Percentiles rank a stretch among this genome's conserved stretches.
These are phyloP conservation scores for Schwanniomyces polymorphus DNA, from an alignment of 805 yeast species.

Conservation along the genomic window DNA sequence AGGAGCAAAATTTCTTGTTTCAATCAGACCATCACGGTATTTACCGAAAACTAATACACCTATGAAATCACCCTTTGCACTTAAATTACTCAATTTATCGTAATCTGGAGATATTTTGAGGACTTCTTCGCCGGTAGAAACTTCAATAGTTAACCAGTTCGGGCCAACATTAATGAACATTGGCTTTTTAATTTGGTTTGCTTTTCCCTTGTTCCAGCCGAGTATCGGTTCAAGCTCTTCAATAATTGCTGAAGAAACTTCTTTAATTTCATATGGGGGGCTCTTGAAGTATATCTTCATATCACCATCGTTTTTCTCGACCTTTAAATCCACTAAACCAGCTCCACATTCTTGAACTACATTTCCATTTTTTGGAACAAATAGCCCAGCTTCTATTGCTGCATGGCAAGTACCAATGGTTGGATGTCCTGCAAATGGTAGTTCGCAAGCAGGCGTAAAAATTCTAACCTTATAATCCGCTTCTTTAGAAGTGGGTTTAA, in stretches of 20 bases:
- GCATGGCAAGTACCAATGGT: slow-evolving; percentile 55
- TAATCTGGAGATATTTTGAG: slow-evolving; percentile 31
- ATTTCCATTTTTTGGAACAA: slow-evolving; percentile 22
- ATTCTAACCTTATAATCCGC: slow-evolving; percentile 53
- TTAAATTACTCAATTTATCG: slow-evolving; percentile 15
- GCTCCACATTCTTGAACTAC: slow-evolving; percentile 46
- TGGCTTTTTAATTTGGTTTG: slow-evolving; percentile 16
- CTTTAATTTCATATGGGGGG: slow-evolving; percentile 14
- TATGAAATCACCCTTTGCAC: slow-evolving; percentile 14
- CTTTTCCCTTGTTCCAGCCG: slow-evolving; percentile 5
- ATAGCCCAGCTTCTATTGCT: slow-evolving; percentile 35
- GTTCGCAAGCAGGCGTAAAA: slow-evolving; percentile 45
- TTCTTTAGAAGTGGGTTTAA: slow-evolving; percentile 33
- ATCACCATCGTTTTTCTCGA: slow-evolving; percentile 14
- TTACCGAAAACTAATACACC: slow-evolving; percentile 45
- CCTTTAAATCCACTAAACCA: slow-evolving; percentile 39
- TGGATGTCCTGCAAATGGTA: slow-evolving; percentile 69
- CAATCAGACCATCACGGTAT: slow-evolving; percentile 16
- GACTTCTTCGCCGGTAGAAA: slow-evolving; percentile 30
- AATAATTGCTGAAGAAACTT: slow-evolving; percentile 7
- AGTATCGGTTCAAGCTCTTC: slow-evolving; percentile 8
- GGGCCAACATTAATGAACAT: slow-evolving; percentile 45
- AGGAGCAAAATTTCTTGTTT: slow-evolving; percentile 47
- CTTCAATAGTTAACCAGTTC: slow-evolving; percentile 40
- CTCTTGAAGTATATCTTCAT: slow-evolving; percentile 26